These are phyloP conservation scores for Tuber brumale DNA, from an alignment of 495 filamentous ascomycete species.

Conservation along the genomic window DNA sequence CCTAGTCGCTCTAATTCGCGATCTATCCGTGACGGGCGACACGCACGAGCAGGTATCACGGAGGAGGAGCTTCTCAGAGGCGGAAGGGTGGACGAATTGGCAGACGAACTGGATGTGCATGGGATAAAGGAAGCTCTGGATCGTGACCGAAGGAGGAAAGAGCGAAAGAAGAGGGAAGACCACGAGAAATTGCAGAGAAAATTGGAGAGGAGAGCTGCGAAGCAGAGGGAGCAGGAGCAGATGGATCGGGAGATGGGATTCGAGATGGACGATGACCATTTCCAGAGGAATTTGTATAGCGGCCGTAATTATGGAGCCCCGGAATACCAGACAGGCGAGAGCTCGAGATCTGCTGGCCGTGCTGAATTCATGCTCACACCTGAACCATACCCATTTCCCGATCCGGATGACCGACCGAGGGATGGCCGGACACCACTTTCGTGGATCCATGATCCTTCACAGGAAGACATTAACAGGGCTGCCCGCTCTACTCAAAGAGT, in stretches of 20 bases:
- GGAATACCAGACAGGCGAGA: slow-evolving; percentile 26
- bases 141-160: slow-evolving; percentile 38
- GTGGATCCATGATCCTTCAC: slow-evolving; percentile 39
- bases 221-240: slow-evolving; percentile 25
- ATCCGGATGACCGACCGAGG: slow-evolving; percentile 15
- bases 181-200: slow-evolving; percentile 33
- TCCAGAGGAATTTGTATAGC: slow-evolving; percentile 15
- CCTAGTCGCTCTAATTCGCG: slow-evolving; percentile 35
- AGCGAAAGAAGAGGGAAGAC: slow-evolving; percentile 35
- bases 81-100: slow-evolving; percentile 35
- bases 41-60: slow-evolving; percentile 13
- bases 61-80: slow-evolving; percentile 18
- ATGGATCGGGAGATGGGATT: slow-evolving; percentile 17
- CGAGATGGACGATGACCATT: slow-evolving; percentile 16
- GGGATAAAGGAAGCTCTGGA: slow-evolving; percentile 41
- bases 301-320: slow-evolving; percentile 4
- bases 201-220: slow-evolving; percentile 27
- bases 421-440: slow-evolving; percentile 37
- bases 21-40: slow-evolving; percentile 24
- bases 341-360: slow-evolving; percentile 30
- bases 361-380: slow-evolving; percentile 12
- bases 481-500: slow-evolving; percentile 14
- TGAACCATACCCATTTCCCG: slow-evolving; percentile 29
- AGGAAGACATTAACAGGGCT: slow-evolving; percentile 31
- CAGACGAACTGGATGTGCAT: slow-evolving; percentile 36